Base-by-base conservation (phyloP, 2,329 filamentous ascomycete species). In the Diaporthe vaccinii region DNA sequence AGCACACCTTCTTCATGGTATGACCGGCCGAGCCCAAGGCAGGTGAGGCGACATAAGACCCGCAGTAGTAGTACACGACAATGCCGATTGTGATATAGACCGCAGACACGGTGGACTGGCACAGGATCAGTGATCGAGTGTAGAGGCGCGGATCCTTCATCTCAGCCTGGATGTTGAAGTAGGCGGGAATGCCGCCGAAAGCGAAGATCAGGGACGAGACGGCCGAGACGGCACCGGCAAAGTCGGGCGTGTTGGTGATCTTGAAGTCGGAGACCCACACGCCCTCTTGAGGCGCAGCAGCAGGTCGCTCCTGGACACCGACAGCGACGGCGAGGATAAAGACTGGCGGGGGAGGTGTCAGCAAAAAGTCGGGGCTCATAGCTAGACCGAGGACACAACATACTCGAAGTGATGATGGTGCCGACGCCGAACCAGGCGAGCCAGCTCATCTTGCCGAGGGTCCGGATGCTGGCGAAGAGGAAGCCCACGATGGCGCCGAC, bases 111-210 rank as follows among this genome's bases (percentile, higher is more conserved):
- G 82, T 62, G 28, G 77, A 71, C 41, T 79, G 79, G 6, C 78
- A 79, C 2, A 79, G 44, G 28, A 80, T 77, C 0, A 78, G 77
- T 3, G 81, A 80, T 73, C 81, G 78, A 61, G 72, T 73, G 79
- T 86, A 91, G 71, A 90, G 87, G 31, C 83, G 84, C 0, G 89
- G 89, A 28, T 86, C 83, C 39, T 83, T 84, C 88, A 92, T 92
- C 81, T 92, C 90, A 0, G 86, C 87, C 72, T 91, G 90, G 65
- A 91, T 87, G 9, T 88, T 88, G 6, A 91, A 81, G 79, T 90
- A 91, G 7, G 87, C 87, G 4, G 83, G 87, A 6, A 86, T 90
- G 31, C 87, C 89, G 0, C 88, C 86, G 2, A 84, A 86, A 1
- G 87, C 88, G 55, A 89, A 86, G 79, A 91, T 91, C 65, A 92